Evolutionary conservation across 306 rosid species (phyloP), one percentile per base, ranked within the genome.

Genomic region (Trifolium repens): DNA sequence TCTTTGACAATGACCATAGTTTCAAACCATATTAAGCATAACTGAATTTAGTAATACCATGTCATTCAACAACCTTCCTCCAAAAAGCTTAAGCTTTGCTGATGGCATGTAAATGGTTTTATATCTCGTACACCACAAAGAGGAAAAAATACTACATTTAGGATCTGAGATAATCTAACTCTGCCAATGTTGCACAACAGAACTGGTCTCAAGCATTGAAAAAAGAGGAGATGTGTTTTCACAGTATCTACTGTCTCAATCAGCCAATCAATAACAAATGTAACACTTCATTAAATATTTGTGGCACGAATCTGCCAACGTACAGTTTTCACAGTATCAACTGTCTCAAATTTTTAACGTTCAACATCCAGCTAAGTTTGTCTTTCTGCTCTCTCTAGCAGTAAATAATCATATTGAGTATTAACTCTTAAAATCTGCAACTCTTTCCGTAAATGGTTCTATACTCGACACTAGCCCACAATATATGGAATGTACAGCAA

Each of bases 391-490:
- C 8, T 37, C 43, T 65, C 66, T 15, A 65, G 37, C 65, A 65
- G 32, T 60, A 65, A 37, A 52, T 65, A 75, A n/a, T 49, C 72
- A 50, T 57, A 50, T 65, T 32, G 9, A 37, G 52, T 22, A 65
- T 35, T 67, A 74, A 61, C 61, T 34, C 70, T 57, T 66, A 34
- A 61, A 60, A 61, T 60, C 22, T 61, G 70, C 24, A 73, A 66
- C 71, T 10, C 35, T 66, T 65, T 26, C 17, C 0, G 10, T 10
- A 17, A 32, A 65, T 65, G 34, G 17, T 19, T 65, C 35, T 40
- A 39, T 65, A 73, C 64, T 14, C 53, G 67, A 44, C 50, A 68
- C 12, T 13, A 43, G 13, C 44, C 40, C 2, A 67, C 52, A 17
- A 5, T 1, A 32, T 32, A 32, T 32, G 35, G 35, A 32, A 32